Evolutionary conservation across 495 filamentous ascomycete species (phyloP).

Genomic region (Pyrenula aspistea): DNA sequence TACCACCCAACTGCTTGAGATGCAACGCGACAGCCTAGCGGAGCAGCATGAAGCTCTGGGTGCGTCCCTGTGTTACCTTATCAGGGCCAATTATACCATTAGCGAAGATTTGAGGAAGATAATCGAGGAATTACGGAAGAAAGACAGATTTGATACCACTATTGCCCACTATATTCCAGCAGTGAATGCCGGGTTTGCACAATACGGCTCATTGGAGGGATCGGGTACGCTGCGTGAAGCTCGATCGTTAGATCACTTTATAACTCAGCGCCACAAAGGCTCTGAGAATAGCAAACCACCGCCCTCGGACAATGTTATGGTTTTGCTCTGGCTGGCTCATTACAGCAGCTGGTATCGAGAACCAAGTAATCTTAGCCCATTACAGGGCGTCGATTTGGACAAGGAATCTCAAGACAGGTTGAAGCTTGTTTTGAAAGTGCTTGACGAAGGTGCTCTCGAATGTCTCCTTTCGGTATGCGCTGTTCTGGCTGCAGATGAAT

Average conservation of each 20-base stretch:
- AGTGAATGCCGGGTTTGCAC: constrained; percentile 56
- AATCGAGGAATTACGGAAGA: constrained; percentile 46
- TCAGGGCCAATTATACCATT: constrained; percentile 58
- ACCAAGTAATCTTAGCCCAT: constrained; percentile 37
- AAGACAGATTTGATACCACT: constrained; percentile 60
- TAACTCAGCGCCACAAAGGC: constrained; percentile 47
- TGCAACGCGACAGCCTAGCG: constrained; percentile 58
- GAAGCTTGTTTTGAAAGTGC: constrained; percentile 57
- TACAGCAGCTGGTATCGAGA: constrained; percentile 86
- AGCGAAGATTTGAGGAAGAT: constrained; percentile 62
- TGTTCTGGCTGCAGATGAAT: constrained; percentile 60
- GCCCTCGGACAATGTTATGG: constrained; percentile 63
- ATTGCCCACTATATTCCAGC: constrained; percentile 72
- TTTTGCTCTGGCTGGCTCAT: constrained; percentile 76
- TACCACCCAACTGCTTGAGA: constrained; percentile 55
- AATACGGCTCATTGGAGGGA: constrained; percentile 63
- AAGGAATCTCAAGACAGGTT: constrained; percentile 57
- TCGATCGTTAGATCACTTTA: constrained; percentile 50
- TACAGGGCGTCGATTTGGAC: constrained; percentile 43
- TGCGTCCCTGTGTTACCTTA: constrained; percentile 58
- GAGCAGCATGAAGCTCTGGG: constrained; percentile 85
- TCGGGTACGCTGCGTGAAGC: constrained; percentile 47
- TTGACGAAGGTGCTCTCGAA: constrained; percentile 85
- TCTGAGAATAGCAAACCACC: constrained; percentile 54
- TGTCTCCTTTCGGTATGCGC: constrained; percentile 77